Percentiles rank a stretch among this genome's conserved stretches.
Conservation (phyloP, 805 yeast species). For the Kodamaea kakaduensis region DNA sequence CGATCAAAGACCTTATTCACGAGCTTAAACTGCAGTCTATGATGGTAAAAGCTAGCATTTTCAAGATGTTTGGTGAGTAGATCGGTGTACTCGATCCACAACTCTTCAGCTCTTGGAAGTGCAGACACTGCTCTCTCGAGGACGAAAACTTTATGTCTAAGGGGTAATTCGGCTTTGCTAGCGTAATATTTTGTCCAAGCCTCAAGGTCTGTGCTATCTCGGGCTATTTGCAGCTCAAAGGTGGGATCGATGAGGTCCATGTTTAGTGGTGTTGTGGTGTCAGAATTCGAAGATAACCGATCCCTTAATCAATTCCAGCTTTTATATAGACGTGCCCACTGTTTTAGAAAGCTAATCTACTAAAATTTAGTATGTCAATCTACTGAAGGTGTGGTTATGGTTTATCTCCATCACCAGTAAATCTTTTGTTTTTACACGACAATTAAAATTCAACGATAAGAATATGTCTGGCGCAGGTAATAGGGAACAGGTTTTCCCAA, state of each 20-base stretch:
- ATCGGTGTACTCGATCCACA: constrained; percentile 53
- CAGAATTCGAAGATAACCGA: no score
- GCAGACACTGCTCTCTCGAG: constrained; percentile 48
- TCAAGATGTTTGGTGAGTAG: constrained; percentile 31
- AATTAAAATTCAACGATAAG: constrained; percentile 4
- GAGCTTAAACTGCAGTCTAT: constrained; percentile 26
- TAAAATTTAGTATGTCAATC: no score
- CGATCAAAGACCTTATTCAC: constrained; percentile 46
- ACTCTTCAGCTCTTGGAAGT: constrained; percentile 44
- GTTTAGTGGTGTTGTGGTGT: not conserved
- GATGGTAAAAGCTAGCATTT: constrained; percentile 23
- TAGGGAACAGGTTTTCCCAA: constrained; percentile 95
- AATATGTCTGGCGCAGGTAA: constrained; percentile 64
- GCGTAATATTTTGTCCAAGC: constrained; percentile 46
- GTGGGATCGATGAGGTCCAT: constrained; percentile 21
- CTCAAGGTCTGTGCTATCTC: constrained; percentile 29
- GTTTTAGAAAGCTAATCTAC: no score
- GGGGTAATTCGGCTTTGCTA: constrained; percentile 13
- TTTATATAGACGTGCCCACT: no score
- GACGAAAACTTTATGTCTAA: constrained; percentile 42
- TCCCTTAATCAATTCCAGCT: no score
- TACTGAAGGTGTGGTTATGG: no score
- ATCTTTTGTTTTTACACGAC: constrained; percentile 1
- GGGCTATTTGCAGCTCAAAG: constrained; percentile 33
- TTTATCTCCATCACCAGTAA: no score